Evolutionary conservation across 768 basidiomycete species (phyloP), one percentile per base, ranked within the genome.

Genomic region (Boletellus emodensis): DNA sequence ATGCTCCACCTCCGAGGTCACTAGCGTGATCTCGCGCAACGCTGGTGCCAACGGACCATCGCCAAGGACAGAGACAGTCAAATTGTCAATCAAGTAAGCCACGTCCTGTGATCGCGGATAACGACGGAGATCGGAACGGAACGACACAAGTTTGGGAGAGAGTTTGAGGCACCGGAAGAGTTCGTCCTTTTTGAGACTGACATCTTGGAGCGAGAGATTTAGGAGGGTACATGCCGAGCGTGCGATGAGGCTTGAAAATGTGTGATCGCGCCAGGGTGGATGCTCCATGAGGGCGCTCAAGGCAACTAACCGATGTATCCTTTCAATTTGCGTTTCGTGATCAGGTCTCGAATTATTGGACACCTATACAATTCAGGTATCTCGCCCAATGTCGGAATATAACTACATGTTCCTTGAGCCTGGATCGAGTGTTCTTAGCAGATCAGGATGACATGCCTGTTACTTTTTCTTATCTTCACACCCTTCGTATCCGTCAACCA

Each of bases 141-240:
- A 44, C 18, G 51, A 51, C 6, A 28, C 40, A 41, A 60, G 56
- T n/a, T 38, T 24, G 24, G 17, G 54, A 20, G 58, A 48, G 32
- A 43, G 40, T 12, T 42, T 36, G 22, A 64, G 58, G 40, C 62
- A 58, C 5, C 51, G 58, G 20, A 60, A 6, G 15, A 65, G 28
- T 18, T 56, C 61, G 11, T 60, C 44, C 18, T 54, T 51, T 7
- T 54, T 42, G 33, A 61, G 51, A 22, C 48, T 12, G 11, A 58
- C 41, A 8, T 53, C 51, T n/a, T 37, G 36, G 39, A 61, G 55
- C 14, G 51, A 53, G 6, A 57, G 53, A 10, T 22, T 43, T 30
- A 30, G 51, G 24, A 63, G 60, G 6, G 15, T 6, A 36, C 59
- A 55, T 26, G 13, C 15, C 0, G 62, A 63, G n/a, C 62, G 55